Percentiles rank a stretch among this genome's conserved stretches.
Evolutionary conservation across 2,329 filamentous ascomycete species (phyloP).

Genomic region (Aspergillus bombycis): DNA sequence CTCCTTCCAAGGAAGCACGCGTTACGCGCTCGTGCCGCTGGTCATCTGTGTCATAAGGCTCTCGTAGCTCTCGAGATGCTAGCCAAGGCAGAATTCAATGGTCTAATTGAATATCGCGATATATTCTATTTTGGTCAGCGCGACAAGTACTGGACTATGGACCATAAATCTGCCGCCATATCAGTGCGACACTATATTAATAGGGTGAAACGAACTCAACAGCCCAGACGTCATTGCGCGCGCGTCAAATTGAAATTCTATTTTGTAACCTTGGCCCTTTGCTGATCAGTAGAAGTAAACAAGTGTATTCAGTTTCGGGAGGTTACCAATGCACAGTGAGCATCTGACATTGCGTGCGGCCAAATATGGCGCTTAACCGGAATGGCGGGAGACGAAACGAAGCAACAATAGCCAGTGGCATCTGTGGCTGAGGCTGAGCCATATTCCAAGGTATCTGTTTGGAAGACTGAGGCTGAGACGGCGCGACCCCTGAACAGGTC

Average conservation of each 20-base stretch:
- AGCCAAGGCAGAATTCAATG: background rate
- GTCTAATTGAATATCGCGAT: background rate
- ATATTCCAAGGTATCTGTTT: background rate
- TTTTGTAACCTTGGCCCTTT: background rate
- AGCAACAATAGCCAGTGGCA: slow-evolving; percentile 9
- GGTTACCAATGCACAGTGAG: background rate
- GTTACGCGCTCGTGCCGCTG: background rate
- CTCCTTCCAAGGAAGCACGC: background rate
- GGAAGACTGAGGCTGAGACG: slow-evolving; percentile 21
- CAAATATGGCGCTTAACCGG: slow-evolving; percentile 12
- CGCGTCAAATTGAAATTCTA: background rate
- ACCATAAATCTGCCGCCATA: background rate
- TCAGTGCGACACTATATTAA: background rate
- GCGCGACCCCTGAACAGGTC: slow-evolving; percentile 12
- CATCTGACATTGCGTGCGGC: slow-evolving; percentile 7
- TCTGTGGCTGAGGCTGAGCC: slow-evolving; percentile 23
- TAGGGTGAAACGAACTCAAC: background rate
- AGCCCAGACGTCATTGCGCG: background rate
- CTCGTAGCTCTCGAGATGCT: background rate
- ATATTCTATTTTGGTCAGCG: background rate
- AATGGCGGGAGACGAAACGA: slow-evolving; percentile 7
- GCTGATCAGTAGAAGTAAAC: background rate
- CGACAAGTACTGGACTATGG: background rate
- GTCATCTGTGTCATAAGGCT: background rate
- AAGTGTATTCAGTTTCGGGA: background rate